Conservation (phyloP, 352 stramenopile genomes). For the Phytopythium vexans region DNA sequence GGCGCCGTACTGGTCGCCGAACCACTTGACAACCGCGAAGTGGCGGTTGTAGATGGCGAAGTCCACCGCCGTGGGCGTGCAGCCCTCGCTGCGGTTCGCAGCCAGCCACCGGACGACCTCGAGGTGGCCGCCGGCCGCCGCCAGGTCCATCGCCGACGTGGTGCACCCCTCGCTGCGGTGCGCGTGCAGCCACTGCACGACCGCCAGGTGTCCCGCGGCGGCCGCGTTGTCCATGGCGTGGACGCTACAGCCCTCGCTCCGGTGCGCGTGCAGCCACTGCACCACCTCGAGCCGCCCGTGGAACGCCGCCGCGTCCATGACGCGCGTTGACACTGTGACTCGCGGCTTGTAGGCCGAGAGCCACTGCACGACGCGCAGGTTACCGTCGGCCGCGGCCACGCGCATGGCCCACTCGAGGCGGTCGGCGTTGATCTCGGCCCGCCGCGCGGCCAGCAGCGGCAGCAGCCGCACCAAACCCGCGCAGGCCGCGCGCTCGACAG, state of each 20-base stretch:
- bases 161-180: conserved; percentile 56
- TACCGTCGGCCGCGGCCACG: conserved; percentile 38
- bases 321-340: conserved; percentile 26
- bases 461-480: conserved; percentile 41
- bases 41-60: conserved; percentile 73
- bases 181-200: conserved; percentile 54
- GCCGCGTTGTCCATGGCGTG: conserved; percentile 64
- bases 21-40: conserved; percentile 53
- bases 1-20: conserved; percentile 19
- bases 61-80: conserved; percentile 59
- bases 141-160: conserved; percentile 58
- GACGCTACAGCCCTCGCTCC: conserved; percentile 49
- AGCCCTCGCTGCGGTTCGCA: conserved; percentile 52
- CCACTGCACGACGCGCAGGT: conserved; percentile 33
- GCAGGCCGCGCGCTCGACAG: conserved; percentile 49
- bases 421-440: conserved; percentile 36
- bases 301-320: conserved; percentile 74
- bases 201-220: conserved; percentile 43
- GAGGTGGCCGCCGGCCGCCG: conserved; percentile 48
- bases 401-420: conserved; percentile 59
- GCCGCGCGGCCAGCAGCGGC: conserved; percentile 29
- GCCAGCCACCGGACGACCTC: conserved; percentile 53
- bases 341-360: conserved; percentile 29
- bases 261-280: conserved; percentile 53
- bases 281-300: conserved; percentile 49